Evolutionary conservation across 2,329 filamentous ascomycete species (phyloP).

Genomic region (Penicillium sclerotiorum): DNA sequence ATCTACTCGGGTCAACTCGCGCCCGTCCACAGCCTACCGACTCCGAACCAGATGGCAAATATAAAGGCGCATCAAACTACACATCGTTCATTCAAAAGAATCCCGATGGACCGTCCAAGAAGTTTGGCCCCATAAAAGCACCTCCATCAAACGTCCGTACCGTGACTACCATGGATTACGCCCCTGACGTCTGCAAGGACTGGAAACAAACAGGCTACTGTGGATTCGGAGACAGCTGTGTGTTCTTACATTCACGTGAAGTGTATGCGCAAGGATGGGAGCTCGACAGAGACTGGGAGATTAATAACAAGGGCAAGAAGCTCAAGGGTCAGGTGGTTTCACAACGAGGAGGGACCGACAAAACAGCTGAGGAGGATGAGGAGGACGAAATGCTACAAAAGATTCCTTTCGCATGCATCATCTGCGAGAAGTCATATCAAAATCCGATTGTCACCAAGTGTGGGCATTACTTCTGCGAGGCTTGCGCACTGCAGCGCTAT

Average conservation of each 20-base stretch:
- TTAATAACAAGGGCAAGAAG: constrained; percentile 64
- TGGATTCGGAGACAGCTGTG: constrained; percentile 66
- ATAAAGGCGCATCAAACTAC: constrained; percentile 74
- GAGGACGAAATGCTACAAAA: constrained; percentile 70
- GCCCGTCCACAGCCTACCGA: constrained; percentile 15
- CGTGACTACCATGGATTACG: constrained; percentile 86
- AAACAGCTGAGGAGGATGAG: constrained; percentile 52
- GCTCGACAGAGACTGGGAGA: constrained; percentile 92
- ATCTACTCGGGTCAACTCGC: constrained; percentile 36
- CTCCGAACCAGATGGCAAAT: constrained; percentile 63
- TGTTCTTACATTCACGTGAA: constrained; percentile 64
- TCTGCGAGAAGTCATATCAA: constrained; percentile 78
- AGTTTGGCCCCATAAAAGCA: constrained; percentile 81
- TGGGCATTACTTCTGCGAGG: constrained; percentile 93
- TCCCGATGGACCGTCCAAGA: constrained; percentile 68
- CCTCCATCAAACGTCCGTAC: constrained; percentile 83
- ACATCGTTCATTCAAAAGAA: constrained; percentile 79
- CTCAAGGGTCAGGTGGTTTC: constrained; percentile 52
- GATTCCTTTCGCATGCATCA: constrained; percentile 87
- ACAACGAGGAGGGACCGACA: constrained; percentile 47
- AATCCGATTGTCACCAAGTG: constrained; percentile 85
- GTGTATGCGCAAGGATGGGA: constrained; percentile 90
- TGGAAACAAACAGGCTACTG: constrained; percentile 76
- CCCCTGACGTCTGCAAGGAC: constrained; percentile 93
- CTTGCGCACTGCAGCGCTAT: constrained; percentile 84